Evolutionary conservation across 2,329 filamentous ascomycete species (phyloP).

Genomic region (Cladosporium oxysporum): DNA sequence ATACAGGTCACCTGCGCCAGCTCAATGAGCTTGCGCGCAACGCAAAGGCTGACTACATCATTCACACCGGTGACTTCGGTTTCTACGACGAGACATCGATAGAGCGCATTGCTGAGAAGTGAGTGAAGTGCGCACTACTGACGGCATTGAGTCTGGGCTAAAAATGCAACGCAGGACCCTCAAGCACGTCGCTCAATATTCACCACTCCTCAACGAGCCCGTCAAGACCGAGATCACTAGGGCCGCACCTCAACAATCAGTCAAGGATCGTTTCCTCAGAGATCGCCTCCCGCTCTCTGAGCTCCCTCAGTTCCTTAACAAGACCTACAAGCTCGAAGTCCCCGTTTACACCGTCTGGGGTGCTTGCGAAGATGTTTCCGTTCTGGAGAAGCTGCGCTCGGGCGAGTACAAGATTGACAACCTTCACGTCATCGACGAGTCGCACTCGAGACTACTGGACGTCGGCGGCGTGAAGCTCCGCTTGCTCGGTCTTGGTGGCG

Average conservation of each 20-base stretch:
- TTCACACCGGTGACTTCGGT: conserved; percentile 97
- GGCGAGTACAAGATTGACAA: conserved; percentile 98
- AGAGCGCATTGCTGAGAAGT: conserved; percentile 98
- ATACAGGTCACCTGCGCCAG: conserved; percentile 84
- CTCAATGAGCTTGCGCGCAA: conserved; percentile 95
- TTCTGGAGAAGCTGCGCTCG: conserved; percentile 94
- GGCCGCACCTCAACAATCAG: conserved; percentile 64
- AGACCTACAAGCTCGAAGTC: conserved; percentile 87
- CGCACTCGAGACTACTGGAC: conserved; percentile 91
- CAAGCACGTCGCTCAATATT: conserved; percentile 98
- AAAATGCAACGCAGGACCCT: conserved; percentile 66
- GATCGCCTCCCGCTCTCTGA: conserved; percentile 89
- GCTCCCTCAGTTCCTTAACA: conserved; percentile 82
- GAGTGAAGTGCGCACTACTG: conserved; percentile 42
- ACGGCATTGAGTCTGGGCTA: conserved; percentile 15
- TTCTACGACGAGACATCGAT: conserved; percentile 97
- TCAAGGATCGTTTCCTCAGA: conserved; percentile 81
- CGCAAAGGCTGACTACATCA: conserved; percentile 93
- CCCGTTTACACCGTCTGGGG: conserved; percentile 99
- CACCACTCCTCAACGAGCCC: conserved; percentile 81
- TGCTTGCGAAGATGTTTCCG: conserved; percentile 95
- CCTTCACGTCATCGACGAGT: conserved; percentile 97
- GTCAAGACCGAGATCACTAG: conserved; percentile 67
- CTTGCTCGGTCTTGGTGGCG: conserved; percentile 87
- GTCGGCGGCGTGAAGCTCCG: conserved; percentile 94